These are phyloP conservation scores for Leucogyrophana mollusca DNA, from an alignment of 768 basidiomycete species.

Conservation along the genomic window DNA sequence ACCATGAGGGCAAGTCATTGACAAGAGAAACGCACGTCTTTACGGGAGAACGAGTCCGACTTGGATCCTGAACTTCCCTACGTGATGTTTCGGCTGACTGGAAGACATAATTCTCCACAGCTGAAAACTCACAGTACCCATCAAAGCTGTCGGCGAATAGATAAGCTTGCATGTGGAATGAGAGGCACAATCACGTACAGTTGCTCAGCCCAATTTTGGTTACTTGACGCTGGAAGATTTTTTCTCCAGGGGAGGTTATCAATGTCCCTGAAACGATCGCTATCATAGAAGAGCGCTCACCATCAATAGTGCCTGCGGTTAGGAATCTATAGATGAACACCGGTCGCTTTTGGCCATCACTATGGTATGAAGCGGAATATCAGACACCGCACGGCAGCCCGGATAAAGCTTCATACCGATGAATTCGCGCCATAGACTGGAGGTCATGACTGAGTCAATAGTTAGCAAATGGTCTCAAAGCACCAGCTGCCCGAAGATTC, in stretches of 20 bases:
- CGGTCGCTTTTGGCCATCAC: constrained; percentile 91
- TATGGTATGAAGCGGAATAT: constrained; percentile 26
- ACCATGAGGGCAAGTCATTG: constrained; percentile 7
- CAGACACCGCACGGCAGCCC: constrained; percentile 8
- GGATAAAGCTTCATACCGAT: constrained; percentile 54
- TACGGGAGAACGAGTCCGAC: constrained; percentile 82
- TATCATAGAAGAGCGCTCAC: constrained; percentile 32
- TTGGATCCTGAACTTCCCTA: constrained; percentile 54
- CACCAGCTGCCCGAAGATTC: constrained; percentile 1
- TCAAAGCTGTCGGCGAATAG: constrained; percentile 49
- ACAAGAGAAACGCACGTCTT: constrained; percentile 59
- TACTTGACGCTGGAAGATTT: constrained; percentile 91
- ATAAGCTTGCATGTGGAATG: constrained; percentile 8
- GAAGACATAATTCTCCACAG: not conserved
- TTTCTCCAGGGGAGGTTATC: constrained; percentile 47
- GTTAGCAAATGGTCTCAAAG: no score
- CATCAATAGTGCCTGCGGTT: constrained; percentile 89
- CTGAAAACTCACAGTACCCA: constrained; percentile 54
- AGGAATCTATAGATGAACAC: constrained; percentile 89
- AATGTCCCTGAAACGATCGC: not conserved
- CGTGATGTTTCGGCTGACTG: constrained; percentile 5
- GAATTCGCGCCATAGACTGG: constrained; percentile 97
- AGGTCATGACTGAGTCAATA: constrained; percentile 69
- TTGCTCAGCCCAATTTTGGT: constrained; percentile 91
- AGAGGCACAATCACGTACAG: constrained; percentile 48